Evolutionary conservation across 2,329 filamentous ascomycete species (phyloP).

Genomic region (Bimuria novae-zelandiae): DNA sequence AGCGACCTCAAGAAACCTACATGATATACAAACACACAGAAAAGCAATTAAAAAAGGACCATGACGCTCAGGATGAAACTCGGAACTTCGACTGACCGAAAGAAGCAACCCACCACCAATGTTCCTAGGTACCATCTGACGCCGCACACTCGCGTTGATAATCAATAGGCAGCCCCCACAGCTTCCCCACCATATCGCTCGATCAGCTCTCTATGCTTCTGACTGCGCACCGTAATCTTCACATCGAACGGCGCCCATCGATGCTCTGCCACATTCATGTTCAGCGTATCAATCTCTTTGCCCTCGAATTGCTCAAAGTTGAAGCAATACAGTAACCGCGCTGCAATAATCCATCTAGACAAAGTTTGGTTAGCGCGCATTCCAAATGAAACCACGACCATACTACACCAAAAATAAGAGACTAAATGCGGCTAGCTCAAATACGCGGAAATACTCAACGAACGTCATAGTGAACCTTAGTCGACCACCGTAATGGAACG

Average conservation of each 20-base stretch:
- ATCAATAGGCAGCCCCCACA: not conserved
- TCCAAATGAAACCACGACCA: not conserved
- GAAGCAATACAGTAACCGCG: slow-evolving; percentile 27
- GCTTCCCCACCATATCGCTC: slow-evolving; percentile 3
- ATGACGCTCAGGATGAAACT: too few species aligned
- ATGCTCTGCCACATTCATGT: slow-evolving; percentile 16
- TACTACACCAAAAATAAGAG: not conserved
- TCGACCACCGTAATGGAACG: too few species aligned
- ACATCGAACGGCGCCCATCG: slow-evolving; percentile 21
- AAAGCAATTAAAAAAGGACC: too few species aligned
- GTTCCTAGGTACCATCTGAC: too few species aligned
- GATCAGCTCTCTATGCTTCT: slow-evolving; percentile 10
- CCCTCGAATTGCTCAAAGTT: slow-evolving; percentile 18
- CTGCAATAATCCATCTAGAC: slow-evolving; percentile 21
- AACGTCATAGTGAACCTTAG: too few species aligned
- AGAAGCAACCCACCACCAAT: slow-evolving; percentile 8
- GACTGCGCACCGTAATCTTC: slow-evolving; percentile 18
- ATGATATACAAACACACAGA: too few species aligned
- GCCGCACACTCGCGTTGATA: not conserved
- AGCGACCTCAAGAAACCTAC: too few species aligned
- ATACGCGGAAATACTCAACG: not conserved
- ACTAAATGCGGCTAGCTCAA: not conserved
- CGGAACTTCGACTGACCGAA: not conserved
- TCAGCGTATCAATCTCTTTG: slow-evolving; percentile 23
- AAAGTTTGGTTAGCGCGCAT: not conserved